A percentile compares a stretch with the other conserved stretches of the same genome.
These are phyloP conservation scores for Strobilomyces echinocephalus DNA, from an alignment of 768 basidiomycete species.

Conservation along the genomic window DNA sequence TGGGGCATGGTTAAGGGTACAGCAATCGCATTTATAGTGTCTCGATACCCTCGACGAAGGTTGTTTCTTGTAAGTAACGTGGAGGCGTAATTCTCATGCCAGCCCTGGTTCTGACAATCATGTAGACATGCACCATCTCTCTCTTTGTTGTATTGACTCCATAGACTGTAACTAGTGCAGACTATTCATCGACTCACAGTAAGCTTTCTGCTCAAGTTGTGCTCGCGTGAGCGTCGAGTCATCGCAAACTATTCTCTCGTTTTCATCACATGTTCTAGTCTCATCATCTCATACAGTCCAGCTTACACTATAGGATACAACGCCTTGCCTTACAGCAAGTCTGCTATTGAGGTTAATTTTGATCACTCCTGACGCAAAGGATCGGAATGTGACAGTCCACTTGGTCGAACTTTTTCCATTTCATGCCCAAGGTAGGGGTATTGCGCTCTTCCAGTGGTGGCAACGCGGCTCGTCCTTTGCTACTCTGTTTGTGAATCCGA, in stretches of 20 bases:
- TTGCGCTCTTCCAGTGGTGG: slow-evolving; percentile 55
- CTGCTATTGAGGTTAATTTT: too few species aligned
- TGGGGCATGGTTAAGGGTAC: not conserved
- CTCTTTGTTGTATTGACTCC: slow-evolving; percentile 3
- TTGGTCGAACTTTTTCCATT: not conserved
- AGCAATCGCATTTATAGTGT: not conserved
- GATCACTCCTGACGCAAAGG: not conserved
- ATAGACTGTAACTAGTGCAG: slow-evolving; percentile 6
- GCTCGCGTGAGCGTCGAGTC: not conserved
- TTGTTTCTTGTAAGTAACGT: not conserved
- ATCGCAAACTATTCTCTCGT: not conserved
- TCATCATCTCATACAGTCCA: not conserved
- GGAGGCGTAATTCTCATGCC: too few species aligned
- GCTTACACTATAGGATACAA: not conserved
- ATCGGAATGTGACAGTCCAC: slow-evolving; percentile 25
- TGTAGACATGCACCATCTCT: slow-evolving; percentile 4
- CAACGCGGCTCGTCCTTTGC: slow-evolving; percentile 34
- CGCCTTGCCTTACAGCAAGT: not conserved
- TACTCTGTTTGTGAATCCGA: slow-evolving; percentile 11
- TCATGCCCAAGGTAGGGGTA: not conserved
- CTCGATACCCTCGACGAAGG: slow-evolving; percentile 5
- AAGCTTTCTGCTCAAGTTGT: not conserved
- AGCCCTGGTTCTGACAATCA: not conserved
- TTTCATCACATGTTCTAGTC: not conserved
- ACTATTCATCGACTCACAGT: not conserved